Percentiles rank a stretch among this genome's conserved stretches.
Evolutionary conservation across 768 basidiomycete species (phyloP).

Genomic region (Mycena latifolia): DNA sequence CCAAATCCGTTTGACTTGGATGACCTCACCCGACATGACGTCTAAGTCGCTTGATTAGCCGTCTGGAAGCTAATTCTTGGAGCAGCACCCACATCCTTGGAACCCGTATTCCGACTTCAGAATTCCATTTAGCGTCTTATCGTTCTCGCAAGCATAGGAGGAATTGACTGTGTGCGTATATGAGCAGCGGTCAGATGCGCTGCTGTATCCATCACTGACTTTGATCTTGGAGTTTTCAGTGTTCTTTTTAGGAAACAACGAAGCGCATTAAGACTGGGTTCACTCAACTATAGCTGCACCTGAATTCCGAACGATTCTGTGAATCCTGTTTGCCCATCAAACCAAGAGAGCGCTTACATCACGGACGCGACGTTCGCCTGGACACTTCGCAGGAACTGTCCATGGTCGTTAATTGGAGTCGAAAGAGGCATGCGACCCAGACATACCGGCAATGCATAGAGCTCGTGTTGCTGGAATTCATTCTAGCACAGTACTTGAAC

Average conservation of each 20-base stretch:
- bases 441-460: constrained; percentile 65
- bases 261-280: neutral
- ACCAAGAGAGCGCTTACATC: constrained; percentile 8
- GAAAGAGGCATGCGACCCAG: no score
- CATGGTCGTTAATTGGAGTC: neutral
- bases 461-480: constrained; percentile 60
- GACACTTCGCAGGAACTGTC: constrained; percentile 32
- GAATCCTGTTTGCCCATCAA: neutral
- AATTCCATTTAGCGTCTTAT: constrained; percentile 68
- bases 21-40: constrained; percentile 57
- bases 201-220: constrained; percentile 31
- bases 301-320: neutral
- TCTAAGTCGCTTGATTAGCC: constrained; percentile 44
- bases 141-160: constrained; percentile 75
- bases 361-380: constrained; percentile 32
- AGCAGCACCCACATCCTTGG: constrained; percentile 64
- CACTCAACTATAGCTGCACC: constrained; percentile 37
- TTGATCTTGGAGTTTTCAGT: constrained; percentile 34
- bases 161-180: constrained; percentile 56
- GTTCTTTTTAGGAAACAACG: neutral
- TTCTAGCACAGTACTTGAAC: neutral
- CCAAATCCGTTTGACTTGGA: no score
- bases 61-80: neutral
- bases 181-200: neutral
- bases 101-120: constrained; percentile 77